Conservation (phyloP, 139 green algal species). For the Choricystis sp. region DNA sequence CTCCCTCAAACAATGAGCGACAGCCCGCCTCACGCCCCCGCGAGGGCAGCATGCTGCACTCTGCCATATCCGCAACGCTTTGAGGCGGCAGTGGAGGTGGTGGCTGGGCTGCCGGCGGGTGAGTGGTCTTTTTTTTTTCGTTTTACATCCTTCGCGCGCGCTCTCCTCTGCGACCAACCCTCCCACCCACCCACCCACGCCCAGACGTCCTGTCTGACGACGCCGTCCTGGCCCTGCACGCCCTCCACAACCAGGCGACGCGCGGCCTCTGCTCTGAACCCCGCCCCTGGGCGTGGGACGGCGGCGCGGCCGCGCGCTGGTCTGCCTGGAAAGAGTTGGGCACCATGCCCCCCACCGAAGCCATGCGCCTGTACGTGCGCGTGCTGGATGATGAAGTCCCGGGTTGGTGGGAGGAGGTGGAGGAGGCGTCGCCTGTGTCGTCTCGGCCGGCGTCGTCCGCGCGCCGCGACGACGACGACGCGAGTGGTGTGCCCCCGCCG, state of each 20-base stretch:
- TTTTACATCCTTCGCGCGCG: no score
- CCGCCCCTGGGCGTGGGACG: no score
- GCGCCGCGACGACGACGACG: neutral
- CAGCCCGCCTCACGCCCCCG: no score
- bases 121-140: no score
- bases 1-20: no score
- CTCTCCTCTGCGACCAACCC: no score
- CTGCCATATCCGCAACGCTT: no score
- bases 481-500: neutral
- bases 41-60: no score
- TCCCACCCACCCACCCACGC: no score
- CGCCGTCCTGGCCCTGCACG: neutral
- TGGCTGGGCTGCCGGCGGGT: no score
- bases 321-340: slow-evolving; percentile 62
- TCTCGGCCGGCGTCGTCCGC: neutral
- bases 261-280: neutral
- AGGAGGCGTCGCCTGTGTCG: no score
- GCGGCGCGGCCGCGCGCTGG: slow-evolving; percentile 11
- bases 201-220: neutral
- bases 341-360: slow-evolving; percentile 66
- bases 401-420: slow-evolving; percentile 25
- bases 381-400: slow-evolving; percentile 61
- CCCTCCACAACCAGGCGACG: neutral
- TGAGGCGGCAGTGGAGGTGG: no score
- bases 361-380: slow-evolving; percentile 87